Base-by-base conservation (phyloP, 352 stramenopile genomes). In the Phytophthora tubulina region DNA sequence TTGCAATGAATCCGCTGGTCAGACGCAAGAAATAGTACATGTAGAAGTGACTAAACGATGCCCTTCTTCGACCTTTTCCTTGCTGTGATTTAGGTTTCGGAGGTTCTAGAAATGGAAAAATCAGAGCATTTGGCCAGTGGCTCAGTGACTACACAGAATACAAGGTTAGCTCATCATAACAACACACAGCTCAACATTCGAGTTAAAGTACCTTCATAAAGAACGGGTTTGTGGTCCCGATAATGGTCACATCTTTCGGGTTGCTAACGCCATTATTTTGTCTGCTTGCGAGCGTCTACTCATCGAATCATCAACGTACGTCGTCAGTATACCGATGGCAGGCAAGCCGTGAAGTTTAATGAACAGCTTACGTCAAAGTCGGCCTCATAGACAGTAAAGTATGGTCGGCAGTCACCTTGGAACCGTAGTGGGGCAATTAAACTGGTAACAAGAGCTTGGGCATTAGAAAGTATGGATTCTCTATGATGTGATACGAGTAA, bases 161-260 rank as follows among this genome's bases (percentile, higher is more conserved):
- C 10, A 54, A 21, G 30, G 27, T 65, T 21, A 58, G 9, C 38
- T 53, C 30, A 33, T 32, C 27, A 60, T 7, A n/a, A 42, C 13
- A 52, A 17, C 21, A 33, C 11, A 4, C 41, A 52, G 36, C 13
- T 44, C 2, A 58, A 39, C 31, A 15, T 9, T n/a, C 36, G 8
- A 32, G 10, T 41, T 44, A 10, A 54, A 44, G 32, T 76, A 90
- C 85, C 79, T 96, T 97, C 78, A 96, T 82, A 55, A 97, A 97
- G 58, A 96, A 96, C 2, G 90, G 90, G 33, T 96, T 97, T 17
- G 90, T 97, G 21, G 88, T 94, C 55, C 90, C 90, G 15, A 97
- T 80, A 0, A 96, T 75, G 36, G 77, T 93, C 60, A 86, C 83
- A 30, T 79, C 60, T 31, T 85, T 81, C 0, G 76, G 72, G 35